Evolutionary conservation across 73 alveolate species (phyloP).

Genomic region (Paramecium bursaria): DNA sequence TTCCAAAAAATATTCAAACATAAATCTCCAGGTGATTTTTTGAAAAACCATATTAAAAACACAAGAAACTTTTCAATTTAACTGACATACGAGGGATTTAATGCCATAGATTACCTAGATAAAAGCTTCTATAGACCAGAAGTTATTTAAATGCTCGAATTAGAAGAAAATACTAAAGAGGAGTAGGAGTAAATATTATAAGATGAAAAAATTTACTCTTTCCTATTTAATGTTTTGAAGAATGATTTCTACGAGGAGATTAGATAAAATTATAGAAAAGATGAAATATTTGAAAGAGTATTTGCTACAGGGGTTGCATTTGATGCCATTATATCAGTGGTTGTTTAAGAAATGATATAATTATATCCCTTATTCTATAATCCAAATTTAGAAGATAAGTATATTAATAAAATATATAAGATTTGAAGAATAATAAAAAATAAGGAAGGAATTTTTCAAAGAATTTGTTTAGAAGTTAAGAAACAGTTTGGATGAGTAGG

Average conservation of each 20-base stretch:
- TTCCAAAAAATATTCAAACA: slow-evolving; percentile 9
- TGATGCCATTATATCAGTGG: slow-evolving; percentile 31
- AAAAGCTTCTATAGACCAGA: neutral
- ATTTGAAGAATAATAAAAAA: neutral
- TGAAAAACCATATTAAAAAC: neutral
- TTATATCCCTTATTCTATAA: neutral
- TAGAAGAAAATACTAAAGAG: neutral
- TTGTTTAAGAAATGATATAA: neutral
- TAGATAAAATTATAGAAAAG: slow-evolving; percentile 19
- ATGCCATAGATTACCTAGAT: slow-evolving; percentile 19
- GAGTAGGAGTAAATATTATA: neutral
- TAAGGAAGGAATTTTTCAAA: slow-evolving; percentile 29
- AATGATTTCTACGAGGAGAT: slow-evolving; percentile 37
- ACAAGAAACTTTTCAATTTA: slow-evolving; percentile 30
- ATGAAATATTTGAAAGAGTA: slow-evolving; percentile 29
- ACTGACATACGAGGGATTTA: slow-evolving; percentile 37
- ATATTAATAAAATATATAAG: too few relatives aligned
- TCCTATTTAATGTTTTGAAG: slow-evolving; percentile 49
- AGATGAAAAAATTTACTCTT: too few relatives aligned
- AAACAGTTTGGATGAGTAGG: neutral
- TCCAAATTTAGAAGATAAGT: too few relatives aligned
- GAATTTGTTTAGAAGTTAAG: slow-evolving; percentile 10
- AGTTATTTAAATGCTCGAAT: neutral
- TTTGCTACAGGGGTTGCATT: slow-evolving; percentile 38
- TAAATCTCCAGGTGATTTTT: slow-evolving; percentile 49